Percentiles rank a stretch among this genome's conserved stretches.
These are phyloP conservation scores for Drechslera avenae DNA, from an alignment of 2,329 filamentous ascomycete genomes.

Conservation along the genomic window DNA sequence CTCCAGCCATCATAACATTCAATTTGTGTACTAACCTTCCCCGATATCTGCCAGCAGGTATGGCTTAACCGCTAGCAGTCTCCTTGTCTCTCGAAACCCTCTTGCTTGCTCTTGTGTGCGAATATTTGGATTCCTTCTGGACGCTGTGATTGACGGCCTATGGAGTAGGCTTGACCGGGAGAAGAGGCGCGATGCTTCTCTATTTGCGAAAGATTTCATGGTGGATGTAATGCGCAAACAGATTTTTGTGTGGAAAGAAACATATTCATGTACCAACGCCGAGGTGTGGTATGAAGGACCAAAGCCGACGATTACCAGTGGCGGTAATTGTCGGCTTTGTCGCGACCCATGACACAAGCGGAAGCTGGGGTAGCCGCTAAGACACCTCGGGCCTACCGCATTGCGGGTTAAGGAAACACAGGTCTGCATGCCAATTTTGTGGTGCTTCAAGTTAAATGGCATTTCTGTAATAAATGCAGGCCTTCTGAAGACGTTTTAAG, in stretches of 20 bases:
- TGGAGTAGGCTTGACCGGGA: constrained; percentile 27
- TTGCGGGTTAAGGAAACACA: constrained; percentile 26
- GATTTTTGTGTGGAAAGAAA: constrained; percentile 21
- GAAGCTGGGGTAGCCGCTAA: constrained; percentile 25
- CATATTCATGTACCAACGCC: constrained; percentile 32
- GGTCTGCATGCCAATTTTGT: not conserved
- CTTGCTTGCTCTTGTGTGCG: constrained; percentile 34
- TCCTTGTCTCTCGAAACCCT: constrained; percentile 48
- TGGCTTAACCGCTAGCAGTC: constrained; percentile 67
- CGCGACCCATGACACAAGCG: constrained; percentile 19
- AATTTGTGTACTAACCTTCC: constrained; percentile 64
- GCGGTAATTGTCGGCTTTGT: constrained; percentile 9
- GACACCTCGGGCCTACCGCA: constrained; percentile 7
- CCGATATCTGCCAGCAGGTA: constrained; percentile 85
- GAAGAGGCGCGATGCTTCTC: constrained; percentile 39
- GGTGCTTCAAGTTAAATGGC: too few species aligned
- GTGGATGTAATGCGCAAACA: constrained; percentile 16
- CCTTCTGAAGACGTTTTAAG: too few species aligned
- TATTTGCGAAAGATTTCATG: constrained; percentile 41
- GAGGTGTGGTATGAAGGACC: constrained; percentile 22
- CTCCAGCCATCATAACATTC: not conserved
- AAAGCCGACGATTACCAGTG: constrained; percentile 27
- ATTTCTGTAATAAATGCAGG: too few species aligned
- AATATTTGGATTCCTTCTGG: constrained; percentile 26
- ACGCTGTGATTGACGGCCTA: constrained; percentile 31